A percentile compares a stretch with the other conserved stretches of the same genome.
These are phyloP conservation scores for Penicillium macrosclerotiorum DNA, from an alignment of 495 filamentous ascomycete genomes.

Conservation along the genomic window DNA sequence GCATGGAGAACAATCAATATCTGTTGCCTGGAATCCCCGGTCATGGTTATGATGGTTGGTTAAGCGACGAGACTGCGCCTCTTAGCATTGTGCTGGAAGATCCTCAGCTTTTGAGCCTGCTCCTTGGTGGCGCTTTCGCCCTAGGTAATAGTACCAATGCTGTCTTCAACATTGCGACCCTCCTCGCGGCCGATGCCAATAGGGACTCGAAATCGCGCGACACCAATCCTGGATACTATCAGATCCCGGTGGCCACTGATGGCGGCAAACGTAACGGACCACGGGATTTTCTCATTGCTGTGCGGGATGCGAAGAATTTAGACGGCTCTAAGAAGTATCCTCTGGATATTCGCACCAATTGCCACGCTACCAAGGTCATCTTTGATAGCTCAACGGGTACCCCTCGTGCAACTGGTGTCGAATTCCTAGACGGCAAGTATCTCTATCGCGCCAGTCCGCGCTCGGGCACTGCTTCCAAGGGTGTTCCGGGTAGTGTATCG, in stretches of 20 bases:
- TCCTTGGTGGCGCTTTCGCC: conserved; percentile 50
- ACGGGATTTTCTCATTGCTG: conserved; percentile 53
- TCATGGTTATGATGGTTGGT: conserved; percentile 61
- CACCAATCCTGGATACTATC: conserved; percentile 45
- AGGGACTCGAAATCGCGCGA: conserved; percentile 37
- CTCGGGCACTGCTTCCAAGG: conserved; percentile 22
- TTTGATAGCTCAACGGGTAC: conserved; percentile 45
- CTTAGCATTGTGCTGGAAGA: conserved; percentile 49
- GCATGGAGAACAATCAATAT: conserved; percentile 56
- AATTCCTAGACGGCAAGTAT: conserved; percentile 57
- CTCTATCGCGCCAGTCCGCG: conserved; percentile 60
- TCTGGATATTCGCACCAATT: conserved; percentile 58
- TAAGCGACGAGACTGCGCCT: conserved; percentile 48
- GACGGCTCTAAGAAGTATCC: conserved; percentile 56
- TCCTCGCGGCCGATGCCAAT: conserved; percentile 55
- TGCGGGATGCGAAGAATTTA: conserved; percentile 46
- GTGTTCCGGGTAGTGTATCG: conserved; percentile 41
- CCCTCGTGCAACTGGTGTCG: conserved; percentile 59
- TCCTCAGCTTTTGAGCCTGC: conserved; percentile 47
- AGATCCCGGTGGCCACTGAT: conserved; percentile 50
- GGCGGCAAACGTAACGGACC: conserved; percentile 47
- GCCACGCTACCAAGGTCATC: conserved; percentile 57
- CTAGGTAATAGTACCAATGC: conserved; percentile 44
- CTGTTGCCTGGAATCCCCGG: conserved; percentile 34
- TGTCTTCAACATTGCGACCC: conserved; percentile 35